Evolutionary conservation across 345 rosid genomes (phyloP), one percentile per base, ranked within the genome.

Genomic region (Acer yangbiense): DNA sequence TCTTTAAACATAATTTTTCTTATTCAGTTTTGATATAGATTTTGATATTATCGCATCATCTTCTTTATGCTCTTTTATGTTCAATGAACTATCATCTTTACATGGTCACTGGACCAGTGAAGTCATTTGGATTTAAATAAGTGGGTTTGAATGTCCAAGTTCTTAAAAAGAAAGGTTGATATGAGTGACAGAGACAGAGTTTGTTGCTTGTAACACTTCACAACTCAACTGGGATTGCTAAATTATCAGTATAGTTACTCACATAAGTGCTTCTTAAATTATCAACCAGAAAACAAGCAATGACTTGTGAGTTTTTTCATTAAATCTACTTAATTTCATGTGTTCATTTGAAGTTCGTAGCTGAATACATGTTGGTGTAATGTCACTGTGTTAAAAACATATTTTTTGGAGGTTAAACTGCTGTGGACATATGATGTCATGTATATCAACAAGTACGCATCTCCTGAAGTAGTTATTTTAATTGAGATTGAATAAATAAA

Each of bases 351-450:
- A 63, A 57, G 32, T 17, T 72, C n/a, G 32, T 32, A 55, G 50
- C 52, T 71, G 48, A 55, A 55, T 52, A 72, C 57, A 72, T 35
- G 64, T 20, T 57, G 64, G 29, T 54, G 65, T 50, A 27, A 10
- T 32, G 46, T 57, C 52, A 23, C n/a, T 6, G 27, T 57, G 18
- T 35, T 50, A 17, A 21, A 61, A 21, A 61, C 21, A 43, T 73
- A 71, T 18, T 27, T 71, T 57, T 61, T 44, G 44, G 68, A 62
- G 54, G 50, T 41, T 69, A 17, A 63, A 62, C 50, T 63, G 72
- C 16, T 75, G 64, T 65, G 61, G 46, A 52, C 67, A 61, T 50
- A 32, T 23, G 68, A 43, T 62, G 58, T 50, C 71, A 46, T 68
- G 7, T 66, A 32, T 44, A 57, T 46, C 68, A 18, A 10, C 62